phyloP scores from a whole-genome alignment of 805 yeast genomes.

The Candida schatavii region DNA sequence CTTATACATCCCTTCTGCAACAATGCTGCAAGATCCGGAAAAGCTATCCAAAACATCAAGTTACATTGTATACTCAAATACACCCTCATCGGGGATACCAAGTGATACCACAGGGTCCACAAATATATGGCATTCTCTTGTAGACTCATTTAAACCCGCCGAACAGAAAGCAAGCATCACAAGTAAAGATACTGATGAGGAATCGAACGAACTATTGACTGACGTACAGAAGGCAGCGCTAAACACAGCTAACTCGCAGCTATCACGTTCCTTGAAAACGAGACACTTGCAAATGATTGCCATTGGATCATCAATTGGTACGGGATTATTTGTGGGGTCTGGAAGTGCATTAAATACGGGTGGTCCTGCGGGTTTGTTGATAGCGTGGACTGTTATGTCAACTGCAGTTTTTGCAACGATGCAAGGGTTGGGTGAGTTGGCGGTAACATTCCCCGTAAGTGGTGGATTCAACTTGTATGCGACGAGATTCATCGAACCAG shows the following conservation, averaged over 20 bases:
- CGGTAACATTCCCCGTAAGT: constrained; percentile 58
- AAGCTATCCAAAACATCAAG: constrained; percentile 1
- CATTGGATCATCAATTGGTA: constrained; percentile 66
- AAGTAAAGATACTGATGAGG: constrained; percentile 12
- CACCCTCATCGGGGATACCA: too few relatives aligned
- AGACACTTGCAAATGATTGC: constrained; percentile 68
- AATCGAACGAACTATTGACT: constrained; percentile 17
- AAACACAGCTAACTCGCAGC: constrained; percentile 51
- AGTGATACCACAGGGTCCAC: background rate
- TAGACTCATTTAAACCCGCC: constrained; percentile 37
- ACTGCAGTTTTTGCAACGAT: constrained; percentile 56
- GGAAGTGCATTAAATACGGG: constrained; percentile 57
- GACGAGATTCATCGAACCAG: constrained; percentile 53
- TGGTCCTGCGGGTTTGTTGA: constrained; percentile 61
- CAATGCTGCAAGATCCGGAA: background rate
- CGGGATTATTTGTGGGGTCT: constrained; percentile 66
- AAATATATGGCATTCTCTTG: constrained; percentile 21
- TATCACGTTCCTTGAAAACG: constrained; percentile 49
- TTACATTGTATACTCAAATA: background rate
- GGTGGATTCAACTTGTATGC: constrained; percentile 64
- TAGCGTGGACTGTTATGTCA: constrained; percentile 55
- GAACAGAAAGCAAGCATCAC: constrained; percentile 18
- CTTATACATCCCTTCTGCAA: too few relatives aligned
- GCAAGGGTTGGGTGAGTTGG: constrained; percentile 60
- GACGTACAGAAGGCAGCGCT: constrained; percentile 28